Evolutionary conservation across 1,284 basidiomycete species (phyloP).

Genomic region (Agroathelia rolfsii): DNA sequence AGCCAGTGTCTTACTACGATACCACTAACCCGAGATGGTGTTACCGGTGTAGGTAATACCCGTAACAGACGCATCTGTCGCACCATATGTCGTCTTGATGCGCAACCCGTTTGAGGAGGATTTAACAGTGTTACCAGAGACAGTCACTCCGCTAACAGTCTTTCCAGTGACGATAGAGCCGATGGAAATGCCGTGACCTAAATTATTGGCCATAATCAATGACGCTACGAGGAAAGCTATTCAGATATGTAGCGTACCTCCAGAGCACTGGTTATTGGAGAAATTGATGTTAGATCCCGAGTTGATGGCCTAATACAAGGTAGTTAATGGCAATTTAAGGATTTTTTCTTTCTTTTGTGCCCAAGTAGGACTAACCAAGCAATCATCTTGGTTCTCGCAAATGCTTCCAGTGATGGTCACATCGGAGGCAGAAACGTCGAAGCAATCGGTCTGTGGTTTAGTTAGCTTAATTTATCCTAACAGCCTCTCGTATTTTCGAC

Average conservation of each 20-base stretch:
- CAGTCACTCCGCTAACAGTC: conserved; percentile 6
- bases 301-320: conserved; percentile 18
- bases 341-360: too few species aligned
- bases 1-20: conserved; percentile 1
- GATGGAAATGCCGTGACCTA: conserved; percentile 17
- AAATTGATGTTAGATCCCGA: conserved; percentile 14
- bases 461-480: not conserved
- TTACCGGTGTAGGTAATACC: conserved; percentile 1
- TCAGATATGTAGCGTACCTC: too few species aligned
- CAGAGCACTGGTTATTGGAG: conserved; percentile 13
- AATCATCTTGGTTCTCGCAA: conserved; percentile 17
- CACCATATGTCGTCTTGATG: conserved; percentile 3
- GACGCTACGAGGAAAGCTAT: too few species aligned
- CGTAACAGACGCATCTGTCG: conserved; percentile 1
- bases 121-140: conserved; percentile 7
- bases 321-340: too few species aligned
- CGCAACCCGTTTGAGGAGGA: not conserved
- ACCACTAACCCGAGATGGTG: not conserved
- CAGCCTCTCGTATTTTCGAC: too few species aligned
- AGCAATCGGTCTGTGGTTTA: conserved; percentile 1
- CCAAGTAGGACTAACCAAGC: too few species aligned
- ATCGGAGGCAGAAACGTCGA: conserved; percentile 3
- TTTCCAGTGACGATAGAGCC: conserved; percentile 8
- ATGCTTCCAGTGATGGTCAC: conserved; percentile 9
- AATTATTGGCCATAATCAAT: too few species aligned